These are phyloP conservation scores for Vaccinium darrowii DNA, from an alignment of 148 eudicot genomes.

Conservation along the genomic window DNA sequence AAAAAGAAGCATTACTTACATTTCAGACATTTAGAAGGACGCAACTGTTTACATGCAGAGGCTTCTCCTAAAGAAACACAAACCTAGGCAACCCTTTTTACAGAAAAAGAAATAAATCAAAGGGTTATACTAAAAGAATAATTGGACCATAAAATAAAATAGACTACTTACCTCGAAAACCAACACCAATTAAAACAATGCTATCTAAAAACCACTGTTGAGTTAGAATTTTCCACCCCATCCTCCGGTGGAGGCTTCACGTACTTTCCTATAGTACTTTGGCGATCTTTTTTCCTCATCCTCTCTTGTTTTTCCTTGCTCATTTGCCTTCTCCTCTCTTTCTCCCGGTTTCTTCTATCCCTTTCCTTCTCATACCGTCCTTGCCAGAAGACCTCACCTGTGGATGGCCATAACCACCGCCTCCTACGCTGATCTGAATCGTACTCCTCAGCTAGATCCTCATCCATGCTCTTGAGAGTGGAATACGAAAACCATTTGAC, in stretches of 20 bases:
- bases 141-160: conserved; percentile 15
- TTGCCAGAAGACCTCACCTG: conserved; percentile 85
- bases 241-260: conserved; percentile 66
- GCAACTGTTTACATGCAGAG: conserved; percentile 31
- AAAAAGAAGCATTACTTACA: background rate
- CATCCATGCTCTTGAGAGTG: conserved; percentile 84
- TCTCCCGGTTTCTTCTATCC: conserved; percentile 40
- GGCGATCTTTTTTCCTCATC: conserved; percentile 48
- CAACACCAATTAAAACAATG: conserved; percentile 27
- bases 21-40: conserved; percentile 11
- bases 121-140: conserved; percentile 31
- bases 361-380: conserved; percentile 76
- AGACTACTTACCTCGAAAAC: conserved; percentile 17
- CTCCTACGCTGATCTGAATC: conserved; percentile 54
- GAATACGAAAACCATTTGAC: conserved; percentile 66
- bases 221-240: conserved; percentile 25
- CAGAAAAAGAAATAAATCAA: conserved; percentile 1
- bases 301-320: conserved; percentile 61
- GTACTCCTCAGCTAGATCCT: conserved; percentile 86
- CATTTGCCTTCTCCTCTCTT: conserved; percentile 49
- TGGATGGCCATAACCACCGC: conserved; percentile 87
- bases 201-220: conserved; percentile 35
- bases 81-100: conserved; percentile 27
- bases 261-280: conserved; percentile 64
- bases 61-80: conserved; percentile 9